Evolutionary conservation across 441 rosid species (phyloP), one percentile per base, ranked within the genome.

Genomic region (Gossypium davidsonii): DNA sequence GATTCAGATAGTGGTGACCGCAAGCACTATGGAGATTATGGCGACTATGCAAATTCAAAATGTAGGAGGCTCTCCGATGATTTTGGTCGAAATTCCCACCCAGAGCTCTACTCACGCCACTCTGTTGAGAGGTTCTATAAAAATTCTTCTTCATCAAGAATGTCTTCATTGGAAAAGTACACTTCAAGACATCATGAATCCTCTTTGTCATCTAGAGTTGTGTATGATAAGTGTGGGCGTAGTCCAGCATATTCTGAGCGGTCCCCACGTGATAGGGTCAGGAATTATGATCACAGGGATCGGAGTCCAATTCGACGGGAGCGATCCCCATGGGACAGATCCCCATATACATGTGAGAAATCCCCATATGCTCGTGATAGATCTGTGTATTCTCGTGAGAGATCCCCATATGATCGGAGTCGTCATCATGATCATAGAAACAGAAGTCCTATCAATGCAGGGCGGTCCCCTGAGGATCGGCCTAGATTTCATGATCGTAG

Each of bases 61-160:
- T 87, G 85, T 83, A 83, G 98, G 81, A 90, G 87, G 80, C 79
- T 91, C 64, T 84, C 90, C 37, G 96, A 90, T 81, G 98, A 96
- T 67, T 78, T 76, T 70, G 56, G 76, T 55, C 94, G 96, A 23
- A 62, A 83, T 60, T 75, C 84, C 66, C 84, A 88, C 75, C 65
- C 88, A 4, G 98, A 90, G 39, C 87, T 88, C 81, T 84, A 86
- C 82, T 84, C 92, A n/a, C 85, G 84, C 34, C 91, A 84, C 28
- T 89, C 98, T 11, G 76, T 73, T 31, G 98, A 96, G 74, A 88
- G 90, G 80, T 79, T 57, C 53, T 77, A 79, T 70, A 86, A 79
- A 84, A 90, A 85, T 84, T 81, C 96, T 77, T 87, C 91, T 78
- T 84, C 90, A 15, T 85, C 89, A 6, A 91, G 92, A 79, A 60